Evolutionary conservation across 306 rosid species (phyloP).

Genomic region (Betula pendula): DNA sequence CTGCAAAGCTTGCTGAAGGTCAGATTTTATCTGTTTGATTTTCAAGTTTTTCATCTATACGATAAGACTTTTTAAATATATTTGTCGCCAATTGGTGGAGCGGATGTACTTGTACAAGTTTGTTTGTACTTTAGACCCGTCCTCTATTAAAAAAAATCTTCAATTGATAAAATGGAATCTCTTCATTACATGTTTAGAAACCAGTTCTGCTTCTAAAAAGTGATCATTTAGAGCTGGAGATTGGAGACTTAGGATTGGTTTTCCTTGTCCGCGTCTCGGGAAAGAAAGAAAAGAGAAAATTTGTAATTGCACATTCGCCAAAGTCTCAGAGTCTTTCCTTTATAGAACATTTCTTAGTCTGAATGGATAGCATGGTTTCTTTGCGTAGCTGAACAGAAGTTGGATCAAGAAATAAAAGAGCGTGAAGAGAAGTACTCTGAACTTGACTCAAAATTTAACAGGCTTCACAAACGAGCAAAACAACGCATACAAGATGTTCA

Average conservation of each 20-base stretch:
- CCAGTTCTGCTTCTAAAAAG: conserved; percentile 1
- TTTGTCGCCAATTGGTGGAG: not conserved
- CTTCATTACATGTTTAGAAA: conserved; percentile 5
- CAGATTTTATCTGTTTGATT: conserved; percentile 30
- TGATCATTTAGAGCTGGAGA: not conserved
- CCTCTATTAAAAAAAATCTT: not conserved
- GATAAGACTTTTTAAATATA: not conserved
- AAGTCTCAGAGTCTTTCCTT: not conserved
- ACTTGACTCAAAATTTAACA: conserved; percentile 79
- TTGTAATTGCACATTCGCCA: not conserved
- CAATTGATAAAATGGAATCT: not conserved
- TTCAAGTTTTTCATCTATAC: not conserved
- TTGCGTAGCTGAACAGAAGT: conserved; percentile 67
- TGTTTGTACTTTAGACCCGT: not conserved
- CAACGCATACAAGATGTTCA: conserved; percentile 98
- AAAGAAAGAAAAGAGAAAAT: no score
- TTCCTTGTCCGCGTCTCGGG: not conserved
- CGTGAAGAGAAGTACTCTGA: conserved; percentile 93
- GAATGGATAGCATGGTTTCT: conserved; percentile 31
- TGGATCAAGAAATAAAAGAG: conserved; percentile 81
- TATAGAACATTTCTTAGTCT: conserved; percentile 22
- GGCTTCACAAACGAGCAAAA: conserved; percentile 98
- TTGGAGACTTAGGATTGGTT: not conserved
- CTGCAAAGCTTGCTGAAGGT: conserved; percentile 86
- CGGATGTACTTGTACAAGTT: not conserved